Conservation (phyloP, 768 basidiomycete genomes). For the Boletus bicolor region DNA sequence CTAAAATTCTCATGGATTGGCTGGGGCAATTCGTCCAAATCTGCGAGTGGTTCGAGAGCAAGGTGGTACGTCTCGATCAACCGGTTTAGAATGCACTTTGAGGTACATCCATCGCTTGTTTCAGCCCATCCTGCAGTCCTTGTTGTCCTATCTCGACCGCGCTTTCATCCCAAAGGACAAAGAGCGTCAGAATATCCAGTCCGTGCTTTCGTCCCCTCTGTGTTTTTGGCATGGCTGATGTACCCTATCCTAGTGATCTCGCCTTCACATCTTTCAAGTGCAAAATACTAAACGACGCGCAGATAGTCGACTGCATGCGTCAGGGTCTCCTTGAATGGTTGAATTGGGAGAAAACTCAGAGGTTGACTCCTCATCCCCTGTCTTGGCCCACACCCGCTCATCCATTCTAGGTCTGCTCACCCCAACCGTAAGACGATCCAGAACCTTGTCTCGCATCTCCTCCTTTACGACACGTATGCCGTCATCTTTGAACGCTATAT, state of each 20-base stretch:
- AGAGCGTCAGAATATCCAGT: constrained; percentile 46
- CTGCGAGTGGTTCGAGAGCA: constrained; percentile 62
- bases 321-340: constrained; percentile 50
- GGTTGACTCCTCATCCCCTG: constrained; percentile 22
- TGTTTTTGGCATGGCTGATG: background rate
- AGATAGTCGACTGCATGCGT: constrained; percentile 43
- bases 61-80: constrained; percentile 48
- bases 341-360: constrained; percentile 48
- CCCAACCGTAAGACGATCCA: constrained; percentile 41
- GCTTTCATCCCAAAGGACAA: constrained; percentile 49
- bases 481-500: constrained; percentile 56
- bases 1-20: constrained; percentile 46
- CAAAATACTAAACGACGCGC: constrained; percentile 47
- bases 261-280: constrained; percentile 52
- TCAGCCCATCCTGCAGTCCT: constrained; percentile 56
- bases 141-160: constrained; percentile 72
- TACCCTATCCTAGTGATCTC: constrained; percentile 41
- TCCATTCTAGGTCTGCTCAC: constrained; percentile 35
- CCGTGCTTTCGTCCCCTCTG: constrained; percentile 6
- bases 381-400: background rate
- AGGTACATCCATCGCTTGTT: constrained; percentile 1
- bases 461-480: constrained; percentile 53
- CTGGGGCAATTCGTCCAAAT: constrained; percentile 50
- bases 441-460: constrained; percentile 54
- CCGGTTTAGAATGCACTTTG: background rate